These are phyloP conservation scores for Neurospora sp. DNA, from an alignment of 495 filamentous ascomycete genomes.

Conservation along the genomic window DNA sequence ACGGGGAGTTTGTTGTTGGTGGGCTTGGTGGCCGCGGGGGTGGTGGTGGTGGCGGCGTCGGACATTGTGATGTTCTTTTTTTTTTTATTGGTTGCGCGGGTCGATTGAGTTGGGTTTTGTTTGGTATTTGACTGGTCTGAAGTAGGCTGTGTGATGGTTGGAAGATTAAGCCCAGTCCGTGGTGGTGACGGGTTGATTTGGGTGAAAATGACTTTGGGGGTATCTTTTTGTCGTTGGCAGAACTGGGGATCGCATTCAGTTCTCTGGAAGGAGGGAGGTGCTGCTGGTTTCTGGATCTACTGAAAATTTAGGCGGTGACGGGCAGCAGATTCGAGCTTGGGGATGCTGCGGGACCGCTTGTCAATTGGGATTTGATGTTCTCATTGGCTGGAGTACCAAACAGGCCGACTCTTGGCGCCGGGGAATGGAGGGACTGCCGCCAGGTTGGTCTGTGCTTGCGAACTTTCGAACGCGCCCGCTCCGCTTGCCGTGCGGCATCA, in stretches of 20 bases:
- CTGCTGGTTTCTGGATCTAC: conserved; percentile 3
- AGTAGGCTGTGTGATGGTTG: background rate
- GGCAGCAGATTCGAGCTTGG: conserved; percentile 10
- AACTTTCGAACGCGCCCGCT: conserved; percentile 1
- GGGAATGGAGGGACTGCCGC: background rate
- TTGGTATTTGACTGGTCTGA: background rate
- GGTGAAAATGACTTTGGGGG: background rate
- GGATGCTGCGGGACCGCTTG: conserved; percentile 4
- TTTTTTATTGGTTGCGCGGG: background rate
- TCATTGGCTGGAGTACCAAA: background rate
- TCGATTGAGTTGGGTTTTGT: background rate
- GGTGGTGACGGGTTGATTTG: background rate
- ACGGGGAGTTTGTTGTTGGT: conserved; percentile 37
- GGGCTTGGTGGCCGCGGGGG: background rate
- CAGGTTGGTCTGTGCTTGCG: conserved; percentile 7
- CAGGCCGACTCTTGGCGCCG: background rate
- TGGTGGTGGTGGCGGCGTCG: conserved; percentile 2
- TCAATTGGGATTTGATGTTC: conserved; percentile 2
- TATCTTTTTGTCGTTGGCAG: background rate
- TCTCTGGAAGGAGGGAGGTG: background rate
- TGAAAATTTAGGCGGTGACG: conserved; percentile 24
- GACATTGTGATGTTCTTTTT: conserved; percentile 21
- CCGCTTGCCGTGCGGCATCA: background rate
- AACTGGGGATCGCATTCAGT: background rate
- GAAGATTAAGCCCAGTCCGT: background rate